Evolutionary conservation across 768 basidiomycete genomes (phyloP).

Genomic region (Podaxis sp.): DNA sequence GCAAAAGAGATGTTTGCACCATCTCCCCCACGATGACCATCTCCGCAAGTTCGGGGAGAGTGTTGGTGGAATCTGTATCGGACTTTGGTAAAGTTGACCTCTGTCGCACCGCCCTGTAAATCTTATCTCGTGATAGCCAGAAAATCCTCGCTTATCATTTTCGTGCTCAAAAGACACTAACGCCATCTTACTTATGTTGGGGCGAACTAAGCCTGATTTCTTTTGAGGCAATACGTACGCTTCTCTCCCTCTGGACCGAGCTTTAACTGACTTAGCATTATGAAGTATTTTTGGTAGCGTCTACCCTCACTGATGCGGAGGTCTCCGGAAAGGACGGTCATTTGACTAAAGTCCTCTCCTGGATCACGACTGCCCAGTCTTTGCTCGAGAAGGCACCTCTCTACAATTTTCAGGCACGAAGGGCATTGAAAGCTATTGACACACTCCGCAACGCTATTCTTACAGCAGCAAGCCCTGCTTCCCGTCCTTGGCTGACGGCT

Average conservation of each 20-base stretch:
- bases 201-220: constrained; percentile 1
- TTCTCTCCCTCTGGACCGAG: background rate
- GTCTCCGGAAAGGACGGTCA: background rate
- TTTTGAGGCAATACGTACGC: constrained; percentile 1
- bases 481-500: background rate
- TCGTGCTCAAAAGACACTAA: background rate
- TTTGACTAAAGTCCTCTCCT: background rate
- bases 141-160: background rate
- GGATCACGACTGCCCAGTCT: background rate
- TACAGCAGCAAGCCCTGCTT: background rate
- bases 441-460: background rate
- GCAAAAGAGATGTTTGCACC: background rate
- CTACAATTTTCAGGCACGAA: constrained; percentile 1
- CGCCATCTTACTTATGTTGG: background rate
- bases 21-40: background rate
- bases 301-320: background rate
- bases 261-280: background rate
- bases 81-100: background rate
- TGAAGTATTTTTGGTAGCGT: background rate
- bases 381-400: background rate
- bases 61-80: background rate
- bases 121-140: background rate
- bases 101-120: background rate
- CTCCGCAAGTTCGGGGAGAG: background rate
- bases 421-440: background rate